phyloP scores from a whole-genome alignment of 129 eudicot genomes.

The Centrapalus pauciflorus region DNA sequence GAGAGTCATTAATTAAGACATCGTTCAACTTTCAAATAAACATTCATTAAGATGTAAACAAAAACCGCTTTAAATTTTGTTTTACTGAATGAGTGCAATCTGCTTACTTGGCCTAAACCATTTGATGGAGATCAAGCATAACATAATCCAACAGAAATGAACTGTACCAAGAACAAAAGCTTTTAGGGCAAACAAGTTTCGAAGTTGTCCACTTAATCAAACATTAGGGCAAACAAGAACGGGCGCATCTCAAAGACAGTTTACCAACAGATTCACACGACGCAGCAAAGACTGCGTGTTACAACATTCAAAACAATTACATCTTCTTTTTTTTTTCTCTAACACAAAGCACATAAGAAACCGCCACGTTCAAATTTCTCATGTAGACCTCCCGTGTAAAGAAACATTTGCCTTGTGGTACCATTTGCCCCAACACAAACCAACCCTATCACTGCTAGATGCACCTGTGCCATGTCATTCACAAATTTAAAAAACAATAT shows the following conservation, averaged over 20 bases:
- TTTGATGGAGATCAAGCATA: background rate
- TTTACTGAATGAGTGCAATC: too few species aligned
- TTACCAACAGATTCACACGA: background rate
- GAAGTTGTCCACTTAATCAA: conserved; percentile 8
- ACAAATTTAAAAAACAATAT: background rate
- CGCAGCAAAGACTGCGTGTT: conserved; percentile 16
- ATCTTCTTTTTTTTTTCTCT: conserved; percentile 2
- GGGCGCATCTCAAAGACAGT: conserved; percentile 17
- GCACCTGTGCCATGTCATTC: conserved; percentile 11
- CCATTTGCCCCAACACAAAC: conserved; percentile 25
- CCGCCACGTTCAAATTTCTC: conserved; percentile 5
- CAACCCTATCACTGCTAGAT: conserved; percentile 3
- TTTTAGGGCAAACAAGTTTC: conserved; percentile 8
- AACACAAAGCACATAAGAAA: conserved; percentile 16
- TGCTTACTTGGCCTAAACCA: background rate
- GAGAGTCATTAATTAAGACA: too few species aligned
- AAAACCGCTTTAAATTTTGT: too few species aligned
- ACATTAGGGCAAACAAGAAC: conserved; percentile 29
- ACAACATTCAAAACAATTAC: conserved; percentile 19
- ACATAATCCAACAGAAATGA: background rate
- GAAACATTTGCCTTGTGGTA: background rate
- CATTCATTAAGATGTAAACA: too few species aligned
- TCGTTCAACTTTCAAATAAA: too few species aligned
- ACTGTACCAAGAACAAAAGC: too few species aligned
- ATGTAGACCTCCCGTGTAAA: background rate